Conservation (phyloP, 805 yeast species). For the Geotrichum ghanense region DNA sequence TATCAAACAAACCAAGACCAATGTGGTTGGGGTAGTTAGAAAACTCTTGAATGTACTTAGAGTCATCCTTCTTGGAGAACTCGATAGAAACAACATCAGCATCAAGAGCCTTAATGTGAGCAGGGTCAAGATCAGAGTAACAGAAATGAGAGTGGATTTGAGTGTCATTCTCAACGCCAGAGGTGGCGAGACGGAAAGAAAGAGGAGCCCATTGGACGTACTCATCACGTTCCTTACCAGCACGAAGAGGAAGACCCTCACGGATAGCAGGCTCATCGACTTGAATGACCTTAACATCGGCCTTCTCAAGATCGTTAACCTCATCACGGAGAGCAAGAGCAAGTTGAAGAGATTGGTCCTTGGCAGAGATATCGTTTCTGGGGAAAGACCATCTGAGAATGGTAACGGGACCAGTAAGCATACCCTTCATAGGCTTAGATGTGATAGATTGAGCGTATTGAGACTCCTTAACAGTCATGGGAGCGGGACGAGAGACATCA, state of each 20-base stretch:
- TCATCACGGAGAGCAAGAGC: conserved; percentile 97
- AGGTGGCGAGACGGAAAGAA: conserved; percentile 98
- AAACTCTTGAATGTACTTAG: conserved; percentile 95
- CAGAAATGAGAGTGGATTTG: conserved; percentile 99
- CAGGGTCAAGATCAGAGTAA: conserved; percentile 99
- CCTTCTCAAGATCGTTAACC: conserved; percentile 95
- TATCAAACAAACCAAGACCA: conserved; percentile 98
- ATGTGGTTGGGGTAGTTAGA: conserved; percentile 98
- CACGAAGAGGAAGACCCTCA: conserved; percentile 99
- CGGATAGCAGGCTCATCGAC: conserved; percentile 99
- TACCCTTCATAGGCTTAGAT: conserved; percentile 96
- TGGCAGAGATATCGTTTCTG: conserved; percentile 92
- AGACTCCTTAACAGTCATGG: conserved; percentile 98
- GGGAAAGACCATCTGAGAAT: conserved; percentile 99
- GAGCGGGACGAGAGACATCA: conserved; percentile 96
- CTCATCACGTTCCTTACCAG: conserved; percentile 91
- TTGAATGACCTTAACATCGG: conserved; percentile 96
- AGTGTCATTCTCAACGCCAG: conserved; percentile 89
- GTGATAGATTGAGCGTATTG: conserved; percentile 97
- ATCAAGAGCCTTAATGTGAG: conserved; percentile 98
- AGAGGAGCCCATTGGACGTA: conserved; percentile 99
- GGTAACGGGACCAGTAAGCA: conserved; percentile 99
- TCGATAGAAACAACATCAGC: conserved; percentile 99
- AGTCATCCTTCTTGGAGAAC: conserved; percentile 99
- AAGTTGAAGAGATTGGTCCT: conserved; percentile 91